A percentile compares a stretch with the other conserved stretches of the same genome.
These are phyloP conservation scores for Mycena belliarum DNA, from an alignment of 768 basidiomycete species.

Conservation along the genomic window DNA sequence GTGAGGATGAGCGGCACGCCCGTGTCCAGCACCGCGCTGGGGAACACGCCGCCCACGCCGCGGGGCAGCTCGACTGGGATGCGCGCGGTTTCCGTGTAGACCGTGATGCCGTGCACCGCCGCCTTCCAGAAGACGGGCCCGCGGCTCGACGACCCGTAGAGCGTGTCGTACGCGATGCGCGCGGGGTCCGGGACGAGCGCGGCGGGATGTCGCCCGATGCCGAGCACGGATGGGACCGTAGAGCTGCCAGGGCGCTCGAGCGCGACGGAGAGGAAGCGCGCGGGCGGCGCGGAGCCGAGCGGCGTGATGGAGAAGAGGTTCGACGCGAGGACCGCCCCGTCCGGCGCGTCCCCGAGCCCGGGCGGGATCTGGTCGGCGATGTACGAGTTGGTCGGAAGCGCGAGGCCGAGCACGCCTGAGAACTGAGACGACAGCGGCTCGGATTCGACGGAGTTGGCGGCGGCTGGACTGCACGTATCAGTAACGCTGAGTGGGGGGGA, in stretches of 20 bases:
- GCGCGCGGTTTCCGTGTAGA: conserved; percentile 39
- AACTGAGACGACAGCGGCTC: conserved; percentile 63
- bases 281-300: conserved; percentile 46
- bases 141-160: conserved; percentile 37
- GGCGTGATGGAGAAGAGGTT: conserved; percentile 75
- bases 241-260: conserved; percentile 68
- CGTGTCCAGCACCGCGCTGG: conserved; percentile 72
- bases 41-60: conserved; percentile 37
- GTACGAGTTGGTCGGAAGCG: conserved; percentile 70
- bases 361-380: conserved; percentile 57
- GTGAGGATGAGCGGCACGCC: conserved; percentile 71
- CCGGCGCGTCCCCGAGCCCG: conserved; percentile 47
- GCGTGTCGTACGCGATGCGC: conserved; percentile 47
- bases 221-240: conserved; percentile 57
- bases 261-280: conserved; percentile 66
- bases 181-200: conserved; percentile 53
- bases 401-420: conserved; percentile 72
- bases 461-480: conserved; percentile 42
- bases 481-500: background rate
- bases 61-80: conserved; percentile 26
- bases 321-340: conserved; percentile 68
- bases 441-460: conserved; percentile 50
- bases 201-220: conserved; percentile 68
- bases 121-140: conserved; percentile 68
- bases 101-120: conserved; percentile 55